These are phyloP conservation scores for Talaromyces amestolkiae DNA, from an alignment of 2,329 filamentous ascomycete species.

Conservation along the genomic window DNA sequence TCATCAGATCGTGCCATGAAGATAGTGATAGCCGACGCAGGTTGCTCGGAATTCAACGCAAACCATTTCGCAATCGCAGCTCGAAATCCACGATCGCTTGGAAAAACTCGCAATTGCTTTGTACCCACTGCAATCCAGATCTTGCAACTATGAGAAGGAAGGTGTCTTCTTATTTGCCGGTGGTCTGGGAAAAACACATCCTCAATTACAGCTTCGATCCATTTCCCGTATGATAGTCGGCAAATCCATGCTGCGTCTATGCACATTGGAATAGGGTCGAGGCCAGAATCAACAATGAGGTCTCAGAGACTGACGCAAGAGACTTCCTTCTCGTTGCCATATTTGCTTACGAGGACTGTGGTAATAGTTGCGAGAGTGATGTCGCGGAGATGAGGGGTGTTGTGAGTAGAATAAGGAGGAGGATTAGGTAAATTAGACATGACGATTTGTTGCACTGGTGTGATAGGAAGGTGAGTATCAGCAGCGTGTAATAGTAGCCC, in stretches of 20 bases:
- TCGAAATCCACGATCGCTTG: neutral
- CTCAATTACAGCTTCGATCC: neutral
- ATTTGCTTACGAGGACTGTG: neutral
- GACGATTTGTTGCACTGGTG: neutral
- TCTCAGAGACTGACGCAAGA: neutral
- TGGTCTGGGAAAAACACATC: neutral
- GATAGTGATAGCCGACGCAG: neutral
- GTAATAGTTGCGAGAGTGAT: neutral
- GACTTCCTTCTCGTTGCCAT: neutral
- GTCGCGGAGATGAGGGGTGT: neutral
- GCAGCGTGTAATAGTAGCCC: neutral
- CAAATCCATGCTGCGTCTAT: neutral
- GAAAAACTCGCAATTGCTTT: neutral
- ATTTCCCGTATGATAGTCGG: neutral
- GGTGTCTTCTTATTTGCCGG: too few species aligned
- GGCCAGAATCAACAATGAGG: neutral
- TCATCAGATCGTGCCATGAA: neutral
- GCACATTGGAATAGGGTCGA: neutral
- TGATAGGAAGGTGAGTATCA: neutral
- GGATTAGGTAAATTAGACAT: neutral
- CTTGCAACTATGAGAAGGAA: neutral
- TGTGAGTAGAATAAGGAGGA: neutral
- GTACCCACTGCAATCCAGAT: neutral
- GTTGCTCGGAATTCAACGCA: neutral
- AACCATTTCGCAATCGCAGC: neutral